Evolutionary conservation across 2,329 filamentous ascomycete genomes (phyloP), one percentile per base, ranked within the genome.

Genomic region (Canariomyces notabilis): DNA sequence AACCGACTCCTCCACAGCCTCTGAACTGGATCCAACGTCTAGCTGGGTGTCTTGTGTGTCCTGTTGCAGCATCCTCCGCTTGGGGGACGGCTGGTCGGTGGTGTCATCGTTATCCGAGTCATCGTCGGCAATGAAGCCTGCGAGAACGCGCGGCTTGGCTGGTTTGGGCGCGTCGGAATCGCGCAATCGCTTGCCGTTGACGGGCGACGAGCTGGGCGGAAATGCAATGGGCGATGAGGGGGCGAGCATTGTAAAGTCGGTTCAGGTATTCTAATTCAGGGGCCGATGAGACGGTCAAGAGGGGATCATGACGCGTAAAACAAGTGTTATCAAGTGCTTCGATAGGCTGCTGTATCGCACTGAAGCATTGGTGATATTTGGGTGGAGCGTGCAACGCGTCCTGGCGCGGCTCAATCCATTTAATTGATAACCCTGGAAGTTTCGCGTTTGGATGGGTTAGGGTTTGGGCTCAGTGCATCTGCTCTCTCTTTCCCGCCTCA

Each of bases 61-160:
- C 22, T 59, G 60, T 2, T 63, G 62, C 5, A 71, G 51, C 70
- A 74, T 74, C 31, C 67, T 63, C 50, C 68, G 62, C 55, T 74
- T 74, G 2, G 69, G 56, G 4, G 62, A 64, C 11, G 68, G 70
- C 31, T 67, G 65, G 31, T 44, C 23, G 8, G 20, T 12, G 7
- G 8, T 19, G n/a, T 50, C 36, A 39, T 64, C 56, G 32, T 66
- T 66, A 40, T 73, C 69, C 15, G 68, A 53, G 44, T 67, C 65
- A 48, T 72, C 69, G 42, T 73, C 70, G 29, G 68, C 54, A 4
- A 74, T 56, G 50, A 75, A 74, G 3, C 72, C 70, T 20, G 64
- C 65, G 41, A 68, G 62, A 12, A 61, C 61, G 50, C 65, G 65
- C 9, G 62, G 59, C 46, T 64, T 67, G 34, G 57, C 42, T 7